Percentiles rank a stretch among this genome's conserved stretches.
Evolutionary conservation across 2,329 filamentous ascomycete species (phyloP).

Genomic region (Ascomycota sp.): DNA sequence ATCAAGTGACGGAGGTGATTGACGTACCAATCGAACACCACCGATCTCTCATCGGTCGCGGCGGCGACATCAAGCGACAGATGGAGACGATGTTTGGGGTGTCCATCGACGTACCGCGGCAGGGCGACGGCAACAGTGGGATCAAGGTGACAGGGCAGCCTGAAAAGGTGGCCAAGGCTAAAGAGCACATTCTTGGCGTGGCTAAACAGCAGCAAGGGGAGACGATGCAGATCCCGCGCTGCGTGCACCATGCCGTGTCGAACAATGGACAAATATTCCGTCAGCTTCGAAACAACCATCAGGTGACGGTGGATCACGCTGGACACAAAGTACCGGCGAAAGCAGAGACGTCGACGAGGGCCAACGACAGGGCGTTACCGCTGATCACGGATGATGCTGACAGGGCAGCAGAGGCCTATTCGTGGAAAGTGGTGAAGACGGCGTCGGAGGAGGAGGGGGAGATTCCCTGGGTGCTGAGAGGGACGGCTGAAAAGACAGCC

Average conservation of each 20-base stretch:
- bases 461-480: slow-evolving; percentile 78
- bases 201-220: slow-evolving; percentile 75
- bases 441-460: slow-evolving; percentile 39
- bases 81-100: slow-evolving; percentile 75
- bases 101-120: slow-evolving; percentile 72
- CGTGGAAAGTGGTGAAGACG: slow-evolving; percentile 59
- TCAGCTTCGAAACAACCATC: slow-evolving; percentile 60
- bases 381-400: slow-evolving; percentile 75
- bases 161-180: slow-evolving; percentile 61
- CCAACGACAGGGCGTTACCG: slow-evolving; percentile 46
- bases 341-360: slow-evolving; percentile 30
- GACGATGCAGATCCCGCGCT: slow-evolving; percentile 62
- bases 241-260: slow-evolving; percentile 61
- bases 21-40: slow-evolving; percentile 84
- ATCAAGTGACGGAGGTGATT: slow-evolving; percentile 52
- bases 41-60: slow-evolving; percentile 70
- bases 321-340: slow-evolving; percentile 56
- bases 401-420: slow-evolving; percentile 42
- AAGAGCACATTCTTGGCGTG: slow-evolving; percentile 57
- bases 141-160: slow-evolving; percentile 70
- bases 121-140: slow-evolving; percentile 61
- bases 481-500: slow-evolving; percentile 52
- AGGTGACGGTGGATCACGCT: slow-evolving; percentile 78
- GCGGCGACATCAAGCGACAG: slow-evolving; percentile 65
- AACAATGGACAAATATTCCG: slow-evolving; percentile 91